These are phyloP conservation scores for Adiantum capillusveneris DNA, from an alignment of 75 land plant genomes.

Conservation along the genomic window DNA sequence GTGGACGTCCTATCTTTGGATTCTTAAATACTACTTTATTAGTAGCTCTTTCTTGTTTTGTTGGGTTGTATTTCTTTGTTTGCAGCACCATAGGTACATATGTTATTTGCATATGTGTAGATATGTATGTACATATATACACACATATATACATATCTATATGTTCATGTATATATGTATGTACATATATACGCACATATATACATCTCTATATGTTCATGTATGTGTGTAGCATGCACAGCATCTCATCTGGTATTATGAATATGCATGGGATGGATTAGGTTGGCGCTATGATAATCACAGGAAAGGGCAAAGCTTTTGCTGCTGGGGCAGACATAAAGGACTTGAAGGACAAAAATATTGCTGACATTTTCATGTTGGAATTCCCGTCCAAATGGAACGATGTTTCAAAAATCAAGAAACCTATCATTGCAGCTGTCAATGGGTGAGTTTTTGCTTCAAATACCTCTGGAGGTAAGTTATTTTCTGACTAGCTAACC, in stretches of 20 bases:
- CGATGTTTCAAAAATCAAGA: constrained; percentile 19
- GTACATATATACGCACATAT: background rate
- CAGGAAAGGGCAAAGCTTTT: constrained; percentile 37
- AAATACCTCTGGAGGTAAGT: no score
- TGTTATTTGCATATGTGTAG: no score
- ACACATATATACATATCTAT: background rate
- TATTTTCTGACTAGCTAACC: no score
- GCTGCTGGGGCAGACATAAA: constrained; percentile 39
- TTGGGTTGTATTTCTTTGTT: no score
- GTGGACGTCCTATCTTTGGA: no score
- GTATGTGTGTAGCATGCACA: no score
- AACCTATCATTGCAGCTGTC: constrained; percentile 36
- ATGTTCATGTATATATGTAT: background rate
- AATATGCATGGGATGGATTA: constrained; percentile 1
- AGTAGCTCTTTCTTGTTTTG: no score
- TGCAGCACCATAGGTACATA: no score
- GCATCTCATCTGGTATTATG: no score
- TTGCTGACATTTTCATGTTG: constrained; percentile 19
- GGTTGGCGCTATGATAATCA: constrained; percentile 35
- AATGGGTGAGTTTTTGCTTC: constrained; percentile 12
- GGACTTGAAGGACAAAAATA: constrained; percentile 33
- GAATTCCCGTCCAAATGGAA: constrained; percentile 25
- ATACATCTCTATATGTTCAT: no score
- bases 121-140: background rate
- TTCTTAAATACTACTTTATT: no score